Conservation (phyloP, 176 grass and related monocot genomes). For the Hordeum vulgare region DNA sequence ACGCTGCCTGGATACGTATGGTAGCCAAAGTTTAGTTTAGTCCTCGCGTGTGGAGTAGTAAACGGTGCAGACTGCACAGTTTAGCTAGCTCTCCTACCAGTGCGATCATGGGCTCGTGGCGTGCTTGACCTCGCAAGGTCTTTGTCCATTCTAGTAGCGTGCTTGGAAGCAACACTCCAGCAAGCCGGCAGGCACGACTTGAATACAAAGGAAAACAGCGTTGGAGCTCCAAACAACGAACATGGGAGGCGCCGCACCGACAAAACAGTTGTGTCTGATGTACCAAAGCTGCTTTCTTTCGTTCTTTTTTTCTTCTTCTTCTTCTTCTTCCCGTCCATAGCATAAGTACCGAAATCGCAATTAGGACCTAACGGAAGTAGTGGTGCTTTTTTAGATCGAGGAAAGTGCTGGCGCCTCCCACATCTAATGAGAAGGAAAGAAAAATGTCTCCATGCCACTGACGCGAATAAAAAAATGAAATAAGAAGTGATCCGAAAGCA, state of each 20-base stretch:
- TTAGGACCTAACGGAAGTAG: slow-evolving; percentile 3
- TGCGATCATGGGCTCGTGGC: not conserved
- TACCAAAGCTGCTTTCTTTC: not conserved
- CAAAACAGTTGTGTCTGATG: not conserved
- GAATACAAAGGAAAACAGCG: slow-evolving; percentile 3
- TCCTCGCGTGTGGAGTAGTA: not conserved
- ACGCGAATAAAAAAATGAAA: slow-evolving; percentile 2
- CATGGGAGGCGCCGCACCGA: slow-evolving; percentile 19
- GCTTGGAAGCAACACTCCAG: slow-evolving; percentile 4
- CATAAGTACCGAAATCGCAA: slow-evolving; percentile 6
- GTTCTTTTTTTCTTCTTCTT: no score
- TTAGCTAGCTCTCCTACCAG: not conserved
- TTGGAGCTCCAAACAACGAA: slow-evolving; percentile 1
- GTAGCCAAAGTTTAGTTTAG: not conserved
- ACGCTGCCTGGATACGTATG: not conserved
- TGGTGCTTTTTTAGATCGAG: not conserved
- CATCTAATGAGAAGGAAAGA: not conserved
- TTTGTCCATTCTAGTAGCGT: not conserved
- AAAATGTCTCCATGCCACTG: not conserved
- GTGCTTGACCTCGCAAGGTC: slow-evolving; percentile 1
- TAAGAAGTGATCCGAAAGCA: not conserved
- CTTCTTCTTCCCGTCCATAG: not conserved
- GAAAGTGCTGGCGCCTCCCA: not conserved
- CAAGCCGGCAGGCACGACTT: not conserved
- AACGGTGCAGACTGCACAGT: not conserved